phyloP scores from a whole-genome alignment of 257 asterid genomes.

The Perilla frutescens region DNA sequence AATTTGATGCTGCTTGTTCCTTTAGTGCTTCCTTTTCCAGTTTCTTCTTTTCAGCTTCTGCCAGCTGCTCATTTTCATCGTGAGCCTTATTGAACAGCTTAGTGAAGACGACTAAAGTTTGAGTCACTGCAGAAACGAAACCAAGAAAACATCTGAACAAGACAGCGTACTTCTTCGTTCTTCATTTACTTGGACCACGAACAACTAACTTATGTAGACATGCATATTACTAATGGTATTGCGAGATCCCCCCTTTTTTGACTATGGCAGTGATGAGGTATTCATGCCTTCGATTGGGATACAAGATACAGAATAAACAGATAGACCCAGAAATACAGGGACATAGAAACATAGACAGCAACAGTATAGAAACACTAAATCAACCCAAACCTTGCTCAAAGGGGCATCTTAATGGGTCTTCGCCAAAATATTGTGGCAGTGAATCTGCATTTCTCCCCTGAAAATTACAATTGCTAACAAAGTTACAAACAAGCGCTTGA shows the following conservation, averaged over 20 bases:
- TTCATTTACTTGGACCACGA: too few species aligned
- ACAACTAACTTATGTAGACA: not conserved
- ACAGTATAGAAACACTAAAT: slow-evolving; percentile 1
- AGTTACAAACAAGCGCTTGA: slow-evolving; percentile 27
- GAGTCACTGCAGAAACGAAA: slow-evolving; percentile 72
- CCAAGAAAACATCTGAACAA: slow-evolving; percentile 28
- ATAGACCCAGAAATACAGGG: slow-evolving; percentile 8
- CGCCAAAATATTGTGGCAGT: slow-evolving; percentile 89
- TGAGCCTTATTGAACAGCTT: slow-evolving; percentile 88
- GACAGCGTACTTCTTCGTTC: slow-evolving; percentile 2
- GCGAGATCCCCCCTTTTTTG: not conserved
- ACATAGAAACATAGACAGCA: slow-evolving; percentile 1
- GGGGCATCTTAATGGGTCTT: slow-evolving; percentile 99
- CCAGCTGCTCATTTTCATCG: slow-evolving; percentile 80
- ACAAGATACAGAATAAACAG: not conserved
- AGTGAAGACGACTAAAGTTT: slow-evolving; percentile 77
- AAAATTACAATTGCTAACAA: slow-evolving; percentile 33
- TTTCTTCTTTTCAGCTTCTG: slow-evolving; percentile 92
- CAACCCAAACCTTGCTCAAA: slow-evolving; percentile 84
- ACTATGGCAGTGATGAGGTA: slow-evolving; percentile 21
- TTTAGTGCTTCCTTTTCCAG: slow-evolving; percentile 90
- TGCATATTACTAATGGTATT: not conserved
- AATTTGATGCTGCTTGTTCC: slow-evolving; percentile 69
- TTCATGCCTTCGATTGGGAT: slow-evolving; percentile 8
- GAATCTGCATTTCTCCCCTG: slow-evolving; percentile 99